These are phyloP conservation scores for Helotiales sp. DNA, from an alignment of 2,329 filamentous ascomycete genomes.

Conservation along the genomic window DNA sequence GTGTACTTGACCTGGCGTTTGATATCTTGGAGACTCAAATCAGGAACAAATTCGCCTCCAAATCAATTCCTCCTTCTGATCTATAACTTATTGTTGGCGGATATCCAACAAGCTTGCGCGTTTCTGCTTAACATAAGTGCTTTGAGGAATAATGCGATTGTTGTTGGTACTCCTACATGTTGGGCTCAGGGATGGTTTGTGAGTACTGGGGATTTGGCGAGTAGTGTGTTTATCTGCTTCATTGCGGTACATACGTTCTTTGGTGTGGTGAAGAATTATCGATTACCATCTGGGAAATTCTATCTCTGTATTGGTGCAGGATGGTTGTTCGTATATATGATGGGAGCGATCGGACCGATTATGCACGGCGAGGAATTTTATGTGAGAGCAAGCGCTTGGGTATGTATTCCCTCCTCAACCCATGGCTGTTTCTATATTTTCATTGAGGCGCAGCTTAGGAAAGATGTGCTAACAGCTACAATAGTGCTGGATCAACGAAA, in stretches of 20 bases:
- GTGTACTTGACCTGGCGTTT: conserved; percentile 41
- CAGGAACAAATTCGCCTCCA: conserved; percentile 35
- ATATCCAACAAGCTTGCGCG: conserved; percentile 64
- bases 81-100: conserved; percentile 67
- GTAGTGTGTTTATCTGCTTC: conserved; percentile 64
- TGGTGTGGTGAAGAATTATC: conserved; percentile 57
- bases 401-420: conserved; percentile 33
- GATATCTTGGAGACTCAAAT: conserved; percentile 27
- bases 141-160: conserved; percentile 53
- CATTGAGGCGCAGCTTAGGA: background rate
- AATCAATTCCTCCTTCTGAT: conserved; percentile 72
- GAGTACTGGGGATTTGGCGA: conserved; percentile 64
- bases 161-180: conserved; percentile 55
- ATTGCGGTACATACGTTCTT: conserved; percentile 69
- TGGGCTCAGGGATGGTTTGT: conserved; percentile 68
- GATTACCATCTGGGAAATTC: conserved; percentile 51
- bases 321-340: conserved; percentile 61
- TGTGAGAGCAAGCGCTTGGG: conserved; percentile 65
- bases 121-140: conserved; percentile 65
- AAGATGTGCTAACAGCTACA: background rate
- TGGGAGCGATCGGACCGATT: conserved; percentile 51
- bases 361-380: conserved; percentile 48
- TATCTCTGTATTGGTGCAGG: conserved; percentile 46
- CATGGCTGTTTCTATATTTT: background rate
- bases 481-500: conserved; percentile 63